A percentile compares a stretch with the other conserved stretches of the same genome.
Conservation (phyloP, 495 filamentous ascomycete species). For the Neurospora sp. region DNA sequence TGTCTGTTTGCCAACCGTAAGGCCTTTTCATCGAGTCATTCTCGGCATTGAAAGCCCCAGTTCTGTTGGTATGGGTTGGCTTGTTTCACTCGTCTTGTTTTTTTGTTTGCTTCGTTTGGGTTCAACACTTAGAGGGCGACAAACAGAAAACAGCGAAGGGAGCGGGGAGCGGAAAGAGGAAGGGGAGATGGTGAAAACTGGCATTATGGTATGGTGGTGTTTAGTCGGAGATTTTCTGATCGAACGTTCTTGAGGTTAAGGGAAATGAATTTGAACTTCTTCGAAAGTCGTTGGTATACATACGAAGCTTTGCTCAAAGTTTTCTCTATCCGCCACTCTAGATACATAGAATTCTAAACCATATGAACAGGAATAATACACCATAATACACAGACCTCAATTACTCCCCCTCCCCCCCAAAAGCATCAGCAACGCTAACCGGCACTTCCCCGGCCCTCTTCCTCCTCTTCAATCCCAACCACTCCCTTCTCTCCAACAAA, state of each 20-base stretch:
- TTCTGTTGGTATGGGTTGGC: too few relatives aligned
- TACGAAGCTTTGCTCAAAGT: neutral
- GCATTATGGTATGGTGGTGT: neutral
- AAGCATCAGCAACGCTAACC: neutral
- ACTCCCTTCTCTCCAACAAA: neutral
- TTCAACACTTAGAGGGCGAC: neutral
- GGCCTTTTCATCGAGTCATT: neutral
- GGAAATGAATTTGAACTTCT: too few relatives aligned
- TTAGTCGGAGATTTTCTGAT: neutral
- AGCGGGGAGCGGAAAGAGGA: neutral
- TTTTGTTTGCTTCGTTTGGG: neutral
- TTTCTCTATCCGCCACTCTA: neutral
- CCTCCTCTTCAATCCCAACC: neutral
- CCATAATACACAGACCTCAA: neutral
- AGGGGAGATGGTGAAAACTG: neutral
- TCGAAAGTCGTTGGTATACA: too few relatives aligned
- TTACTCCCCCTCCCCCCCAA: neutral
- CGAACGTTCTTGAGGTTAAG: too few relatives aligned
- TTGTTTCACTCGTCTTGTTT: too few relatives aligned
- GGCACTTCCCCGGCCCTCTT: neutral
- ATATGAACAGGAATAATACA: neutral
- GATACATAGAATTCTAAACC: neutral
- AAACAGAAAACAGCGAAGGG: neutral
- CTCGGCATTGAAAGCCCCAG: too few relatives aligned
- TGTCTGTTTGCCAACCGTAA: neutral